Percentiles rank a stretch among this genome's conserved stretches.
These are phyloP conservation scores for Cutaneotrichosporon dermatis DNA, from an alignment of 1,284 basidiomycete species.

Conservation along the genomic window DNA sequence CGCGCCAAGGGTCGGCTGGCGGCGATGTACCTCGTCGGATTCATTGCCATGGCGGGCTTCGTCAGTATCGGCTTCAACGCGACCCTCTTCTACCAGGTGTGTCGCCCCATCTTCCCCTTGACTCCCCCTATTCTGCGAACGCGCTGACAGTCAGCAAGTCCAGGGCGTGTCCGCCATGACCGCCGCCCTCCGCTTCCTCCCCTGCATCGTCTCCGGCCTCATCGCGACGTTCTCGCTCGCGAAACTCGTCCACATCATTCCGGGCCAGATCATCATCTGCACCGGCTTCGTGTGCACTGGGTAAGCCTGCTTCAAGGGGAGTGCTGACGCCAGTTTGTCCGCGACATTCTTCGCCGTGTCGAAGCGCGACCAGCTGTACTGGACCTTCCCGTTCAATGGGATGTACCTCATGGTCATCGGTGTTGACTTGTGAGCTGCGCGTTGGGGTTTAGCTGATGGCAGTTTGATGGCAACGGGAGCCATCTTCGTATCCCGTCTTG, in stretches of 20 bases:
- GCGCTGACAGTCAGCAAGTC: conserved; percentile 1
- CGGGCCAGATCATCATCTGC: conserved; percentile 50
- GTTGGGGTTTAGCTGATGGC: neutral
- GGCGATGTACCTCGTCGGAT: conserved; percentile 60
- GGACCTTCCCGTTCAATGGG: conserved; percentile 10
- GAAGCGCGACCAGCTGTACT: conserved; percentile 33
- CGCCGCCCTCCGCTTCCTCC: conserved; percentile 67
- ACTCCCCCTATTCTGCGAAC: too few relatives aligned
- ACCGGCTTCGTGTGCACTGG: conserved; percentile 56
- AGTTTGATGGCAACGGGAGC: conserved; percentile 62
- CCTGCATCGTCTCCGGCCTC: conserved; percentile 65
- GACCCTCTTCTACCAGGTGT: conserved; percentile 16
- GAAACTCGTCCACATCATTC: conserved; percentile 7
- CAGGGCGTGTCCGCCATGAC: conserved; percentile 45
- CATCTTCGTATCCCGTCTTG: conserved; percentile 65
- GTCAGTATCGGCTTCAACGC: conserved; percentile 10
- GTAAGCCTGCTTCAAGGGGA: conserved; percentile 6
- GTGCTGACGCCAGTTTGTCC: conserved; percentile 44
- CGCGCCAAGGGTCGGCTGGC: conserved; percentile 59
- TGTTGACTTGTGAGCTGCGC: conserved; percentile 55
- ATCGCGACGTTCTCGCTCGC: conserved; percentile 55
- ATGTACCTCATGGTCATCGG: conserved; percentile 61
- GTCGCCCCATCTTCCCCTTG: too few relatives aligned
- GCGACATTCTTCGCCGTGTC: conserved; percentile 70
- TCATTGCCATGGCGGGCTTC: conserved; percentile 63